These are phyloP conservation scores for Puccinia novopanici DNA, from an alignment of 1,284 basidiomycete species.

Conservation along the genomic window DNA sequence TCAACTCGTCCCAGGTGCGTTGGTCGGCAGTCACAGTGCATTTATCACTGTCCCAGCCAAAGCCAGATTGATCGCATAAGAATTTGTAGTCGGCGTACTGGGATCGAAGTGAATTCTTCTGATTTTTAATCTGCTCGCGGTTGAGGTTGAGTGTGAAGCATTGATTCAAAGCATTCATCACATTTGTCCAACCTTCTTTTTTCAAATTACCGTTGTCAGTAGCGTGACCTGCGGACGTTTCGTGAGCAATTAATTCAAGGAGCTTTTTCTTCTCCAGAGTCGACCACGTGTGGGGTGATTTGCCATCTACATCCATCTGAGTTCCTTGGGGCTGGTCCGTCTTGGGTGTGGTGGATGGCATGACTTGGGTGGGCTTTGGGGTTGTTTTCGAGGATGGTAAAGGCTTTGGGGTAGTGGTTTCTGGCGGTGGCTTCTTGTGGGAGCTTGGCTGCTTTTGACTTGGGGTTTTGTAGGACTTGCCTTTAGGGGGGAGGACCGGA, in stretches of 20 bases:
- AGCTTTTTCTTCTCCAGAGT: not conserved
- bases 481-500: too few relatives aligned
- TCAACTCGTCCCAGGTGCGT: not conserved
- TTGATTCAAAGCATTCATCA: not conserved
- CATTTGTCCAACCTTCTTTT: too few relatives aligned
- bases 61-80: not conserved
- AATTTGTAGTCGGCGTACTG: not conserved
- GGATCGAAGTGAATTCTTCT: not conserved
- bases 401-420: too few relatives aligned
- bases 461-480: too few relatives aligned
- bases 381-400: too few relatives aligned
- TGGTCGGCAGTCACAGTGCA: not conserved
- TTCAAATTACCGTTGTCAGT: constrained; percentile 15
- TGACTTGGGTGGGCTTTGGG: too few relatives aligned
- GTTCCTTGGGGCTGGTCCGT: too few relatives aligned
- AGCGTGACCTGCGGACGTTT: not conserved
- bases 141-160: not conserved
- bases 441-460: too few relatives aligned
- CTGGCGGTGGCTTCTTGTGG: too few relatives aligned
- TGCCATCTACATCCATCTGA: too few relatives aligned
- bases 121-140: constrained; percentile 1
- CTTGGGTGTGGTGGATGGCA: too few relatives aligned
- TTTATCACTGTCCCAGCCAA: not conserved
- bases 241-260: not conserved
- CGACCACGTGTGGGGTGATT: not conserved